These are phyloP conservation scores for Rhynchospora tenuis DNA, from an alignment of 176 grass and related monocot genomes.

Conservation along the genomic window DNA sequence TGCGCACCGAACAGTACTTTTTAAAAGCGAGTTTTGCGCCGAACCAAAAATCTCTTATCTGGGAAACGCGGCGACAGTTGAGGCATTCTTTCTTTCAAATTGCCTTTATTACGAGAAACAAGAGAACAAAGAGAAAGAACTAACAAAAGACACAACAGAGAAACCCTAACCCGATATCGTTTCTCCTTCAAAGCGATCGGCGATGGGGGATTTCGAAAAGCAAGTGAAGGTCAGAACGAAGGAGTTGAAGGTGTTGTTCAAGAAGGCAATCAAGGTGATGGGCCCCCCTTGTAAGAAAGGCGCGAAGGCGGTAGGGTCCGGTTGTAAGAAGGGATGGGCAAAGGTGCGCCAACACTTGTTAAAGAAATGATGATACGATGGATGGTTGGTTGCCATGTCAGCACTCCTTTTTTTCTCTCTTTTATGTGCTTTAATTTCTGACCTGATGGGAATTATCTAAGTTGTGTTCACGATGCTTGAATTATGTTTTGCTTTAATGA, in stretches of 20 bases:
- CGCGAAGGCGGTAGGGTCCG: slow-evolving; percentile 11
- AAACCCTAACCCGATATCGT: not conserved
- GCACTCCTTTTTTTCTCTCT: not conserved
- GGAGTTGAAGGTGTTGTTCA: slow-evolving; percentile 24
- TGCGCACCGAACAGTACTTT: not conserved
- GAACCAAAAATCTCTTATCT: not conserved
- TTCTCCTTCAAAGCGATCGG: not conserved
- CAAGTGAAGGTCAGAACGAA: slow-evolving; percentile 25
- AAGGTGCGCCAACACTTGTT: slow-evolving; percentile 27
- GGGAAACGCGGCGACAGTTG: not conserved
- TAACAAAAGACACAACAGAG: not conserved
- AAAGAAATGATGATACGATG: slow-evolving; percentile 12
- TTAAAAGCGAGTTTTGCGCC: slow-evolving; percentile 5
- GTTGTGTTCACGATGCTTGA: not conserved
- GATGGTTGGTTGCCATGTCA: not conserved
- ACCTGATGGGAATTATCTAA: not conserved
- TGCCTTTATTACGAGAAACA: not conserved
- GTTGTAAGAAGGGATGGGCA: slow-evolving; percentile 40
- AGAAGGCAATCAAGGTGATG: slow-evolving; percentile 30
- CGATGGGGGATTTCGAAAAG: slow-evolving; percentile 32
- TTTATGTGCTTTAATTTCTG: not conserved
- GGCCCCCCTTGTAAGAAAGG: slow-evolving; percentile 35
- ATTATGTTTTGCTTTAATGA: not conserved
- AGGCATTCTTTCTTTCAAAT: not conserved
- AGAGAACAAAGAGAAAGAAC: not conserved